These are phyloP conservation scores for Viscum album DNA, from an alignment of 177 flowering plant genomes.

Conservation along the genomic window DNA sequence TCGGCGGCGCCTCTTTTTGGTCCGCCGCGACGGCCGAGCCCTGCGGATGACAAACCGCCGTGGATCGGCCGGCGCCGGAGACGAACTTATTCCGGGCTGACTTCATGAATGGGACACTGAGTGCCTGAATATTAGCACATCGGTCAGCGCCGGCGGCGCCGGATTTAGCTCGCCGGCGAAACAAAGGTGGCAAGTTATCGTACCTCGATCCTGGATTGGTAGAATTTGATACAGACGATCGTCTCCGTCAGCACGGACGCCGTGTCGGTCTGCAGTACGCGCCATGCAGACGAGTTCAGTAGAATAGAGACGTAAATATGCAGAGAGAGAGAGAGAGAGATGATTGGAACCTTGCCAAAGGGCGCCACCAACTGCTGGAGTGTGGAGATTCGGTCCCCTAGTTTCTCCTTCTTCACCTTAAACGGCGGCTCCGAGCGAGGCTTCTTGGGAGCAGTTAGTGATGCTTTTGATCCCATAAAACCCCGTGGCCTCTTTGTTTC, in stretches of 20 bases:
- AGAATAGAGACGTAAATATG: no score
- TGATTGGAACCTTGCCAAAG: slow-evolving; percentile 56
- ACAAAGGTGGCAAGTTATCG: background rate
- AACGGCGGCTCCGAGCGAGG: slow-evolving; percentile 46
- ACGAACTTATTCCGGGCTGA: slow-evolving; percentile 30
- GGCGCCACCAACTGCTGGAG: slow-evolving; percentile 89
- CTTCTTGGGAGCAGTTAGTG: slow-evolving; percentile 46
- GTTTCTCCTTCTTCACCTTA: slow-evolving; percentile 79
- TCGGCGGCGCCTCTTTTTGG: slow-evolving; percentile 19
- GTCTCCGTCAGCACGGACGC: slow-evolving; percentile 96
- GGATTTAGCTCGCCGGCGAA: no score
- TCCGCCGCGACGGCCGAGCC: slow-evolving; percentile 4
- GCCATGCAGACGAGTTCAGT: no score
- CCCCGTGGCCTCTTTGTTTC: slow-evolving; percentile 32
- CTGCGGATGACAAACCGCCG: background rate
- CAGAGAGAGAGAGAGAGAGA: no score
- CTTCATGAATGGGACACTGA: slow-evolving; percentile 91
- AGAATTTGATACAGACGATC: slow-evolving; percentile 88
- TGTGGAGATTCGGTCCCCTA: slow-evolving; percentile 88
- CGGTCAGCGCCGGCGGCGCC: background rate
- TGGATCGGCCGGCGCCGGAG: slow-evolving; percentile 9
- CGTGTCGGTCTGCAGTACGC: slow-evolving; percentile 75
- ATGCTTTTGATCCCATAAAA: slow-evolving; percentile 27
- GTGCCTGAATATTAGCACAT: slow-evolving; percentile 41
- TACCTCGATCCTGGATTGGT: slow-evolving; percentile 89